Conservation (phyloP, 2,329 filamentous ascomycete species). For the Sporothrix inflata region DNA sequence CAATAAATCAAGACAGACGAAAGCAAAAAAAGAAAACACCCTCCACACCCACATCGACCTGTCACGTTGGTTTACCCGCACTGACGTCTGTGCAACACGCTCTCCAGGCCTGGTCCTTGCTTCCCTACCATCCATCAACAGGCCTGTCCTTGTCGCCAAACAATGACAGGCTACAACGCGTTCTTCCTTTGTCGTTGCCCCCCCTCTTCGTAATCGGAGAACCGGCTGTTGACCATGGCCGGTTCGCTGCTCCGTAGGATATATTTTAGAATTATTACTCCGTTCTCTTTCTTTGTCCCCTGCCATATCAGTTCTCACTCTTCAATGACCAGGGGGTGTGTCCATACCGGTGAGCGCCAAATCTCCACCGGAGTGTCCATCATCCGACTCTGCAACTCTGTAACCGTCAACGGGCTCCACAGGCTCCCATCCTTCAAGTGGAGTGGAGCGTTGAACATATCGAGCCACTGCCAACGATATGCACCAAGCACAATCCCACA, state of each 20-base stretch:
- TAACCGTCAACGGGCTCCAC: neutral
- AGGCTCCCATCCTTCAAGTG: neutral
- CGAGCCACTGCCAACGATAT: neutral
- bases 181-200: neutral
- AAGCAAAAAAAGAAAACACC: neutral
- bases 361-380: slow-evolving; percentile 6
- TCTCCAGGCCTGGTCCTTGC: slow-evolving; percentile 4
- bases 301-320: slow-evolving; percentile 13
- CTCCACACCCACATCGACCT: neutral
- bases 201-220: neutral
- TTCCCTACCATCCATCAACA: neutral
- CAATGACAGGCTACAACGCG: neutral
- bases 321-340: slow-evolving; percentile 16
- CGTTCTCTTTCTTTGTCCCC: neutral
- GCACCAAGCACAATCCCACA: neutral
- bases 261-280: slow-evolving; percentile 20
- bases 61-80: slow-evolving; percentile 26
- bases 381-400: slow-evolving; percentile 18
- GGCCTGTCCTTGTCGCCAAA: neutral
- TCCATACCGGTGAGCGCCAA: slow-evolving; percentile 18
- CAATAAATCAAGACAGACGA: neutral
- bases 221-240: slow-evolving; percentile 10
- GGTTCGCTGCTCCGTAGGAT: slow-evolving; percentile 24
- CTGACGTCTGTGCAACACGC: slow-evolving; percentile 25
- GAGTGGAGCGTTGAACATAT: neutral